These are phyloP conservation scores for Hypocreales sp. DNA, from an alignment of 2,329 filamentous ascomycete species.

Conservation along the genomic window DNA sequence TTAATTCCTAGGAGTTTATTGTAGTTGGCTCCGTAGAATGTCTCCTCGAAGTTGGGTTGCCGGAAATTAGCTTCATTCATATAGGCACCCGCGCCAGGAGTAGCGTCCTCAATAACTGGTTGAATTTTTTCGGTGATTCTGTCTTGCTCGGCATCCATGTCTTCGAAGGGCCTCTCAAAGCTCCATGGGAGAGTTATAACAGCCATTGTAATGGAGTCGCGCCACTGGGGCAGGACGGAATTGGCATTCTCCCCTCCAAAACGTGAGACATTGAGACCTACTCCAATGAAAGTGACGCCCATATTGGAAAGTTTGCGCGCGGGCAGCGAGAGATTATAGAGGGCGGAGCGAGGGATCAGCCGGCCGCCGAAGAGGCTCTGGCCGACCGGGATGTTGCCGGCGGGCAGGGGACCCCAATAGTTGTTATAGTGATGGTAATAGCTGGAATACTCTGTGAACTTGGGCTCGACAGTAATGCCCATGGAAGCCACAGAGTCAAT, in stretches of 20 bases:
- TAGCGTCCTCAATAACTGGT: slow-evolving; percentile 10
- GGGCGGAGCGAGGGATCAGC: slow-evolving; percentile 21
- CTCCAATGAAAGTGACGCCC: slow-evolving; percentile 13
- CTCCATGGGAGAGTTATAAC: slow-evolving; percentile 13
- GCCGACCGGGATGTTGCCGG: slow-evolving; percentile 15
- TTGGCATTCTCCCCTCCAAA: slow-evolving; percentile 12
- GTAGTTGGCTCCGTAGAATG: slow-evolving; percentile 33
- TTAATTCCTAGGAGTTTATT: slow-evolving; percentile 26
- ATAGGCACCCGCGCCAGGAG: slow-evolving; percentile 28
- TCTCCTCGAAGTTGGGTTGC: slow-evolving; percentile 26
- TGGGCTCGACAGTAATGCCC: slow-evolving; percentile 5
- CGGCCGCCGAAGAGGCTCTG: slow-evolving; percentile 21
- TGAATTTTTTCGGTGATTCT: slow-evolving; percentile 13
- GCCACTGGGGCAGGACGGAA: slow-evolving; percentile 25
- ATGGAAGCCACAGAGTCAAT: slow-evolving; percentile 4
- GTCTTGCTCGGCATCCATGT: slow-evolving; percentile 15
- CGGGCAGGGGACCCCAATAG: slow-evolving; percentile 22
- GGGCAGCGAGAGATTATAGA: slow-evolving; percentile 7
- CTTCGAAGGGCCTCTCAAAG: slow-evolving; percentile 10
- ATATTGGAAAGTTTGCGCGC: slow-evolving; percentile 6
- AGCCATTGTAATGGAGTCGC: slow-evolving; percentile 16
- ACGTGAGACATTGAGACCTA: slow-evolving; percentile 10
- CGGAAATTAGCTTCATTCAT: slow-evolving; percentile 35
- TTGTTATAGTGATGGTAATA: slow-evolving; percentile 27
- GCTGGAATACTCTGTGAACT: slow-evolving; percentile 7